Evolutionary conservation across 2,329 filamentous ascomycete species (phyloP).

Genomic region (Huntiella savannae): DNA sequence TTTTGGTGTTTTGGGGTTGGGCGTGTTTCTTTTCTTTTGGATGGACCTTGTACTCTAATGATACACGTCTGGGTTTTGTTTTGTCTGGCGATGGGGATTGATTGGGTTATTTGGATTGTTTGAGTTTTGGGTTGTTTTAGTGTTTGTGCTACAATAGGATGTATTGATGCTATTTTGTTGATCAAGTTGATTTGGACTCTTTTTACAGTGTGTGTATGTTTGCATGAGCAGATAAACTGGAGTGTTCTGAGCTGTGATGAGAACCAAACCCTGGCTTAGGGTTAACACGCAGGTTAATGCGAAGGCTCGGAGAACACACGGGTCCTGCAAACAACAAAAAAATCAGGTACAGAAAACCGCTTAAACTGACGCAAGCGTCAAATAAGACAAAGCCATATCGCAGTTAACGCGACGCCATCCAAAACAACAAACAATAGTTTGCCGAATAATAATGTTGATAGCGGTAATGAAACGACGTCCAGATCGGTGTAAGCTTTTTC

Average conservation of each 20-base stretch:
- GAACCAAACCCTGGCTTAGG: neutral
- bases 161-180: neutral
- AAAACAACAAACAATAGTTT: too few relatives aligned
- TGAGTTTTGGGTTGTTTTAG: neutral
- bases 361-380: neutral
- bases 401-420: neutral
- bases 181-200: neutral
- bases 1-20: neutral
- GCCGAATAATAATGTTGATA: constrained; percentile 27
- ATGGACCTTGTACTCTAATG: neutral
- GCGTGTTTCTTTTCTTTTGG: neutral
- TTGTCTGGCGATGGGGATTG: constrained; percentile 1
- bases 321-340: neutral
- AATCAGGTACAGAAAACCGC: neutral
- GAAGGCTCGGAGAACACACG: too few relatives aligned
- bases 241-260: too few relatives aligned
- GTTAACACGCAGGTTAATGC: neutral
- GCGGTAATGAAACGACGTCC: constrained; percentile 37
- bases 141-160: neutral
- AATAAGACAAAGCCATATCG: neutral
- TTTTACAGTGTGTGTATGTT: too few relatives aligned
- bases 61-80: neutral
- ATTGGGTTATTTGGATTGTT: neutral
- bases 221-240: too few relatives aligned
- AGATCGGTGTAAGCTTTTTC: constrained; percentile 23